Base-by-base conservation (phyloP, 2,329 filamentous ascomycete genomes). In the Scortechinia acanthostroma region DNA sequence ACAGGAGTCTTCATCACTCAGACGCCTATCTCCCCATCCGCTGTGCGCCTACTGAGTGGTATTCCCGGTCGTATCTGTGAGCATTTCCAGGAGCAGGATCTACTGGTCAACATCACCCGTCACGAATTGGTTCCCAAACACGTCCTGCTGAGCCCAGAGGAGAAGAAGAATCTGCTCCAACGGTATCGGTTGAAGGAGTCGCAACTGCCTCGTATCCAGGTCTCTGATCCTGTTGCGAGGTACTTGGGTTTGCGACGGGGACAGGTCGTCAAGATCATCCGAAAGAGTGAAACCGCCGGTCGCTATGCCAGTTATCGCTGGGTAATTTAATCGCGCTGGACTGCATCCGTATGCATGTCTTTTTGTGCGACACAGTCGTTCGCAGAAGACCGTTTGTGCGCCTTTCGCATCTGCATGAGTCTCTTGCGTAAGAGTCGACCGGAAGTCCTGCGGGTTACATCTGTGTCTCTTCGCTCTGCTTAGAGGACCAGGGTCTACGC, bases 221-320 rank as follows among this genome's bases (percentile, higher is more conserved):
- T 87, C 53, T 88, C 87, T 53, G 93, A 98, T 63, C 93, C 93
- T 2, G 90, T 98, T 44, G 88, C 93, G 21, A 83, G 86, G 56
- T 98, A 97, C 64, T 71, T 96, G 46, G 93, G 93, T 13, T 71
- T 98, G 61, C 86, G 87, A 71, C 78, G 91, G 60, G 90, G 91
- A 3, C 88, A 96, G 66, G 91, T 98, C 2, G 93, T 98, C 58
- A 98, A 98, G 79, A 98, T 98, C 57, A 96, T 98, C 57, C 77
- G 93, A 52, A 91, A 86, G 64, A 91, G 85, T 59, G 93, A 97
- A 74, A 98, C 93, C 46, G 93, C 93, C 14, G 93, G 93, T 49
- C 77, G 93, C 45, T 98, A 98, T 68, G 93, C 93, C 43, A 95
- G 89, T 77, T 98, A 98, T 68, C 75, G 91, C 55, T 59, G 83